Evolutionary conservation across 495 filamentous ascomycete genomes (phyloP).

Genomic region (Penicillium samsonianum): DNA sequence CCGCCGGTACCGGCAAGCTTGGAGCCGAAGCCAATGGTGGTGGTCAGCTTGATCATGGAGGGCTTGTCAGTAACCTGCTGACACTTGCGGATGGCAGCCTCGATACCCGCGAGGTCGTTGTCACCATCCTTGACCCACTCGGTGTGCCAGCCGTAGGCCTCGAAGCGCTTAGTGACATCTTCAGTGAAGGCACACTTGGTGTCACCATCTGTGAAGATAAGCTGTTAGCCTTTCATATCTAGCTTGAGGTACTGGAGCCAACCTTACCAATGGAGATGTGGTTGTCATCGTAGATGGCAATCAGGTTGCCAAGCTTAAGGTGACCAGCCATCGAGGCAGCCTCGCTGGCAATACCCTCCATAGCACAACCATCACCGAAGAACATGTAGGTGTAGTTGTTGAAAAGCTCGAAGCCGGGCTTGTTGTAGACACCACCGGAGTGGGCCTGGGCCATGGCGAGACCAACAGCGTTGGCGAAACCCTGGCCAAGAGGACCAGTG

Average conservation of each 20-base stretch:
- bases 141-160: slow-evolving; percentile 96
- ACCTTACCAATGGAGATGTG: slow-evolving; percentile 83
- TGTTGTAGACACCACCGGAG: slow-evolving; percentile 90
- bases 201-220: slow-evolving; percentile 68
- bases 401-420: slow-evolving; percentile 86
- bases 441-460: slow-evolving; percentile 94
- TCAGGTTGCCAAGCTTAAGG: slow-evolving; percentile 95
- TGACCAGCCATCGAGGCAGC: slow-evolving; percentile 92
- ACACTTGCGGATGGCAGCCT: slow-evolving; percentile 80
- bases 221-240: slow-evolving; percentile 11
- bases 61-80: slow-evolving; percentile 94
- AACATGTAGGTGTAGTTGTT: slow-evolving; percentile 97
- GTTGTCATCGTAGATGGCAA: slow-evolving; percentile 97
- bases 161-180: slow-evolving; percentile 93
- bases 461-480: slow-evolving; percentile 93
- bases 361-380: slow-evolving; percentile 97
- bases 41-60: slow-evolving; percentile 93
- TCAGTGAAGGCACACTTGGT: slow-evolving; percentile 96
- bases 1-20: slow-evolving; percentile 88
- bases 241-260: background rate
- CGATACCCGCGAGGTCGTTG: slow-evolving; percentile 83
- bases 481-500: slow-evolving; percentile 93
- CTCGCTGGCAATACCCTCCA: slow-evolving; percentile 96
- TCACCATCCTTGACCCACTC: slow-evolving; percentile 87
- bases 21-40: slow-evolving; percentile 97